Base-by-base conservation (phyloP, 169 alveolate species). In the Plasmodium cynomolgi region DNA sequence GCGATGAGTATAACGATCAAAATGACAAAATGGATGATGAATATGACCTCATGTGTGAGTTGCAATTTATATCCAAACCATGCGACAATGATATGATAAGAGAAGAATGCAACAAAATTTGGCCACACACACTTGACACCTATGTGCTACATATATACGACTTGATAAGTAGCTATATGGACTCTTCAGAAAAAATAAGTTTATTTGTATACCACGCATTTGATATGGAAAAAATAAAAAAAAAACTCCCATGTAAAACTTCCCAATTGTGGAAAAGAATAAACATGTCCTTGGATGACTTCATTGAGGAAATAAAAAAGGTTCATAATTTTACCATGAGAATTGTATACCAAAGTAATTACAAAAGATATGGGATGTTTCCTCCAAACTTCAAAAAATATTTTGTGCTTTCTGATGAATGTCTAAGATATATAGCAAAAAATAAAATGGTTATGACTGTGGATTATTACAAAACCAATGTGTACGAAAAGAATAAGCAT, bases 231-330 rank as follows among this genome's bases (percentile, higher is more conserved):
- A 91, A 91, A 72, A 91, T 91, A 91, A 91, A 82, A 56, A 91
- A 91, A 62, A 91, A 82, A 71, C 44, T 91, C 50, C 95, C 95
- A 71, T 44, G 92, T 50, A 91, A 81, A 50, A 82, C 80, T 17
- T 91, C 95, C 13, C 95, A 91, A 72, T 83, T 91, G 68, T 91
- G 95, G 95, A 91, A 91, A 82, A 91, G 82, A 82, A 83, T 91
- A 73, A 91, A 91, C 33, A 91, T 91, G 84, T 91, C 95, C 31
- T 34, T 83, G 74, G 95, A 91, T 83, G 95, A 91, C 23, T 82
- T 91, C 58, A 82, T 82, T 20, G 95, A 91, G 77, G 92, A 81
- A 81, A 91, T 91, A 72, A 91, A 91, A 82, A 81, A 81, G 31
- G 95, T 91, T 50, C 95, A 91, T 54, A 91, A 81, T 91, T 91